Conservation (phyloP, 495 filamentous ascomycete genomes). For the Xylaria flabelliformis region DNA sequence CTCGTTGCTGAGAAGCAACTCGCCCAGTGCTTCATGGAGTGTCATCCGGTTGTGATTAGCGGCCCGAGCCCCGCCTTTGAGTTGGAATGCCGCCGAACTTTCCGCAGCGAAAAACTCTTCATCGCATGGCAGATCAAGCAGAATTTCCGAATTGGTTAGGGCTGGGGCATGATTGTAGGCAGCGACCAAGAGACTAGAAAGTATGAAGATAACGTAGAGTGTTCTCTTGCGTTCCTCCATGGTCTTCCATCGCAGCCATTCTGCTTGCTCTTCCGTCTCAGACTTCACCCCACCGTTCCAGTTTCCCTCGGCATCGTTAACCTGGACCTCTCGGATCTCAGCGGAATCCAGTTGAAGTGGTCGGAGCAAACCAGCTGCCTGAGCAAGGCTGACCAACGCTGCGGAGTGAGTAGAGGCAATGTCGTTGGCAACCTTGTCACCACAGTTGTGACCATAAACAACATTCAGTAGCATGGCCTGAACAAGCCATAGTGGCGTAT, state of each 20-base stretch:
- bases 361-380: slow-evolving; percentile 77
- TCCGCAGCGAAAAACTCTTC: slow-evolving; percentile 92
- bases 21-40: slow-evolving; percentile 78
- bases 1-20: slow-evolving; percentile 80
- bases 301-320: slow-evolving; percentile 55
- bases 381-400: slow-evolving; percentile 87
- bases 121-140: slow-evolving; percentile 89
- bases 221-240: slow-evolving; percentile 94
- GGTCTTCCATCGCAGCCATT: slow-evolving; percentile 89
- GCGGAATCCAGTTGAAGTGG: slow-evolving; percentile 54
- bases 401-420: slow-evolving; percentile 92
- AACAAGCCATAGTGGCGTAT: slow-evolving; percentile 96
- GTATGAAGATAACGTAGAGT: slow-evolving; percentile 85
- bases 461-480: slow-evolving; percentile 98
- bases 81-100: slow-evolving; percentile 75
- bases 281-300: slow-evolving; percentile 54
- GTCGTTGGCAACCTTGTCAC: slow-evolving; percentile 86
- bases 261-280: slow-evolving; percentile 72
- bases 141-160: slow-evolving; percentile 92
- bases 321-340: slow-evolving; percentile 46
- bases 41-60: slow-evolving; percentile 71
- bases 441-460: slow-evolving; percentile 94
- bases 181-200: slow-evolving; percentile 89
- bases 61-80: slow-evolving; percentile 71
- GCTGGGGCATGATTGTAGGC: slow-evolving; percentile 92